Conservation (phyloP, 2,329 filamentous ascomycete genomes). For the Periglandula ipomoeae region DNA sequence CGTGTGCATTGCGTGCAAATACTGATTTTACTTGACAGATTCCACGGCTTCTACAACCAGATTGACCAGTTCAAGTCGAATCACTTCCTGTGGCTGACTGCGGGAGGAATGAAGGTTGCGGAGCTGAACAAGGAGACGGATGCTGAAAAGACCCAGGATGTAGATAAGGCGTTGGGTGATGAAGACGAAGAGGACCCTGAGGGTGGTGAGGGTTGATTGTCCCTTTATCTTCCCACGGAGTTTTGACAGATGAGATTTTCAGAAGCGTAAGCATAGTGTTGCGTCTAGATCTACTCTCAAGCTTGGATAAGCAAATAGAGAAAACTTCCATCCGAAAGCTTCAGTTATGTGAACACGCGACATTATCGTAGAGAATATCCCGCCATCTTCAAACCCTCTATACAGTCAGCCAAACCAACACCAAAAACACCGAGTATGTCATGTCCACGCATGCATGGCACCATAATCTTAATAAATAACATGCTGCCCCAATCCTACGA, state of each 20-base stretch:
- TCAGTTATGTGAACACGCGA: too few relatives aligned
- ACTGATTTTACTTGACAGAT: constrained; percentile 35
- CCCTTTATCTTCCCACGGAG: background rate
- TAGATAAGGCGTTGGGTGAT: constrained; percentile 41
- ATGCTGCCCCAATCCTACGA: background rate
- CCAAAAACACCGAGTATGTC: background rate
- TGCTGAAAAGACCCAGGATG: constrained; percentile 29
- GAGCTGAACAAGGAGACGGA: constrained; percentile 25
- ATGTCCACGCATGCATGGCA: background rate
- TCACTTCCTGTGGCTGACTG: constrained; percentile 67
- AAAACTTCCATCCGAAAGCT: too few relatives aligned
- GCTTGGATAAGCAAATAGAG: too few relatives aligned
- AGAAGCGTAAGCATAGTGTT: too few relatives aligned
- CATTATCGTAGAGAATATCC: too few relatives aligned
- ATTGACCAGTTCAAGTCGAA: constrained; percentile 64
- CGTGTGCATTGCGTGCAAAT: background rate
- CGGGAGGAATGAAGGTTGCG: constrained; percentile 55
- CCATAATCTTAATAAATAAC: background rate
- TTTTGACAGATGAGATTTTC: background rate
- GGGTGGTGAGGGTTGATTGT: constrained; percentile 29
- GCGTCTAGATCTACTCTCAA: background rate
- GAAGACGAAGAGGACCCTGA: constrained; percentile 43
- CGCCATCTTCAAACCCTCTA: too few relatives aligned
- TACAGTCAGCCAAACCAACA: background rate
- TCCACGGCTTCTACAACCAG: constrained; percentile 71